Conservation (phyloP, 441 rosid genomes). For the Arabidopsis lyrata region DNA sequence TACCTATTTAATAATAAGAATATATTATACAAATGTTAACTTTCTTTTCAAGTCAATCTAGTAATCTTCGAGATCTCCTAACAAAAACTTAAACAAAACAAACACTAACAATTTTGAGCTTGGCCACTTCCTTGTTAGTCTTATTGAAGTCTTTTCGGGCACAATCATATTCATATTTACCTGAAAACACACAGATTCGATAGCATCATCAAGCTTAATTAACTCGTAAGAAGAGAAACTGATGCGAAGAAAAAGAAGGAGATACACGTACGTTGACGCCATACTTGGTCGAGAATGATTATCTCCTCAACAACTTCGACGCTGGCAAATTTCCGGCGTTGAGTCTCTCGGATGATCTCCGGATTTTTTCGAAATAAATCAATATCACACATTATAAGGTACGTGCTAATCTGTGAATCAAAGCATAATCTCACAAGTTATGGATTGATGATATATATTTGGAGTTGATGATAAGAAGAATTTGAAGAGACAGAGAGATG, state of each 20-base stretch:
- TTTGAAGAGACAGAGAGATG: no score
- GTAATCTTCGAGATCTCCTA: no score
- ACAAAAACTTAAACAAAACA: no score
- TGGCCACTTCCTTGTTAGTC: not conserved
- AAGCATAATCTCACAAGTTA: no score
- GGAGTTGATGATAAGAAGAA: no score
- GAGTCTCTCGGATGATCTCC: not conserved
- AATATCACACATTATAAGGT: not conserved
- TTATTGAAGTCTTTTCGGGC: not conserved
- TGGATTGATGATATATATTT: no score
- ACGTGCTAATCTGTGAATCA: no score
- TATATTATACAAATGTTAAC: no score
- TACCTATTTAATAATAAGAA: no score
- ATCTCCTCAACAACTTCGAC: not conserved
- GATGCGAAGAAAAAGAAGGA: not conserved
- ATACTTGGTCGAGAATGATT: no score
- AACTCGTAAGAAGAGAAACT: not conserved
- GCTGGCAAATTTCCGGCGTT: not conserved
- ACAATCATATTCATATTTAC: not conserved
- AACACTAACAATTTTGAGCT: not conserved
- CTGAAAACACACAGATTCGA: not conserved
- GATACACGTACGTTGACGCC: not conserved
- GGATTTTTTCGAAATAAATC: not conserved
- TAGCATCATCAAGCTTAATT: not conserved
- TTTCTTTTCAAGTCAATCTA: no score